Base-by-base conservation (phyloP, 2,329 filamentous ascomycete genomes). In the Furcasterigmium furcatum region DNA sequence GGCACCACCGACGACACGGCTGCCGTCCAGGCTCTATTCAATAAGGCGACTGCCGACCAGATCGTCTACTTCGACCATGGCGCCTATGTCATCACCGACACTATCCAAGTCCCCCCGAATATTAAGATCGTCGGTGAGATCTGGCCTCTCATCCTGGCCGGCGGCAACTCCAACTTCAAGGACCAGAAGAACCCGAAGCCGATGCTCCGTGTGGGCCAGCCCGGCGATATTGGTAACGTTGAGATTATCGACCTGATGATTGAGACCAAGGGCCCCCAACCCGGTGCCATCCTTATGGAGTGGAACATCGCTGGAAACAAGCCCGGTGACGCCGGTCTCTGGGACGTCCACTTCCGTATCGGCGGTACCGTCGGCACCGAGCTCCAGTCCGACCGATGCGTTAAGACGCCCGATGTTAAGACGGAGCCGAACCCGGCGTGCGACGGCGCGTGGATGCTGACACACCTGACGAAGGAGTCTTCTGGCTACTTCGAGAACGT, bases 311-410 rank as follows among this genome's bases (percentile, higher is more conserved):
- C 81, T 36, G 85, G 82, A 29, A 63, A 77, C 55, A 74, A 66
- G 46, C 77, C 84, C 47, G 90, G 89, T 39, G 79, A 82, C 2
- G 84, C 84, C 18, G 92, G 83, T 51, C 84, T 96, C 68, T 99
- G 91, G 88, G 94, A 99, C 59, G 85, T 91, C n/a, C 94, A 99
- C 73, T 86, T 94, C 70, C 89, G 94, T 60, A 81, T 99, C 56
- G 92, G 91, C 57, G 94, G 94, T 36, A 84, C 85, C 45, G 85
- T 87, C 5, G 92, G 92, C 49, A 95, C 91, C 22, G 69, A 88
- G 53, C 79, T 97, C 14, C 88, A 95, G 67, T 86, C 85, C 16
- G 77, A 88, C 64, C 84, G 76, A 45, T 96, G 91, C 72, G 67
- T 79, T 63, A 95, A 95, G 77, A 87, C 84, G 51, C 87, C 87